A percentile compares a stretch with the other conserved stretches of the same genome.
These are phyloP conservation scores for Parmelia sp. DNA, from an alignment of 495 filamentous ascomycete genomes.

Conservation along the genomic window DNA sequence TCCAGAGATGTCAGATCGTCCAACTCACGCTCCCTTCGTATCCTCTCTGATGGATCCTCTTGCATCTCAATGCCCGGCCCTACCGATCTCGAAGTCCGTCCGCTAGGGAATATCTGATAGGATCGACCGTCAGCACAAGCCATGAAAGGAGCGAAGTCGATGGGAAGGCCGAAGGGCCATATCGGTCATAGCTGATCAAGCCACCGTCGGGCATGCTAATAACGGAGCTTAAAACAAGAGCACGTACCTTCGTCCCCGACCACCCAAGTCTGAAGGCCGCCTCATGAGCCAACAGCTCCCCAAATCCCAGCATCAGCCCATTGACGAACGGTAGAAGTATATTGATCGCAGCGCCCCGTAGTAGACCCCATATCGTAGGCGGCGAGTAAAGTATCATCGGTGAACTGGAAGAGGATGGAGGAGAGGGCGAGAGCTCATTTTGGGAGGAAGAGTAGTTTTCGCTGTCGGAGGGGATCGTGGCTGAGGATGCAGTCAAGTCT, in stretches of 20 bases:
- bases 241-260: constrained; percentile 81
- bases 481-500: constrained; percentile 67
- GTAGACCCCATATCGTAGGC: constrained; percentile 73
- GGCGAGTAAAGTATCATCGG: constrained; percentile 84
- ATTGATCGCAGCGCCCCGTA: constrained; percentile 91
- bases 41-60: constrained; percentile 46
- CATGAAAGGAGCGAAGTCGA: neutral
- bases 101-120: constrained; percentile 53
- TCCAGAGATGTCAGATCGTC: constrained; percentile 44
- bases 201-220: neutral
- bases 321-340: constrained; percentile 92
- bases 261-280: constrained; percentile 87
- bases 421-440: constrained; percentile 54
- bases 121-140: constrained; percentile 3
- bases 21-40: constrained; percentile 40
- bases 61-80: constrained; percentile 62
- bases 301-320: constrained; percentile 96
- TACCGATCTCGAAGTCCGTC: constrained; percentile 51
- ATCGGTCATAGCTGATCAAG: neutral
- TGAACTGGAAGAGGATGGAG: constrained; percentile 60
- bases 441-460: constrained; percentile 77
- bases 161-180: too few species aligned
- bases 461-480: constrained; percentile 85
- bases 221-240: neutral
- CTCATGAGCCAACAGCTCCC: constrained; percentile 94